phyloP scores from a whole-genome alignment of 202 grass and related monocot genomes.

The Brachypodium distachyon region DNA sequence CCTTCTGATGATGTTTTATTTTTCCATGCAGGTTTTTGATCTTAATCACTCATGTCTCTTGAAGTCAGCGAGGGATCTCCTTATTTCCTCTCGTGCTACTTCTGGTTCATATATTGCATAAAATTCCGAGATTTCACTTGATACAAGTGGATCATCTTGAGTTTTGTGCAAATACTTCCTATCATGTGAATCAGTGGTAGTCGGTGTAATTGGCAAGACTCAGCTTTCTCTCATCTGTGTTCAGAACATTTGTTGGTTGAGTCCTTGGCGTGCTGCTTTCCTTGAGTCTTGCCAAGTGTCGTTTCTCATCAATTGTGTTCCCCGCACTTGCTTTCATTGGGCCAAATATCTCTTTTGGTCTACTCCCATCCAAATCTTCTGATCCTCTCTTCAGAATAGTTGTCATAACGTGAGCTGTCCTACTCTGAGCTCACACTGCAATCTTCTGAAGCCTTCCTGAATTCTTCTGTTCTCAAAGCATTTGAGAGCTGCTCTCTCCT shows the following conservation, averaged over 20 bases:
- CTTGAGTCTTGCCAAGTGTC: slow-evolving; percentile 44
- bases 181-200: slow-evolving; percentile 44
- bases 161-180: slow-evolving; percentile 52
- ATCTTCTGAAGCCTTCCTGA: slow-evolving; percentile 20
- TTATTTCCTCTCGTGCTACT: slow-evolving; percentile 57
- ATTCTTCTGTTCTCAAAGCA: not conserved
- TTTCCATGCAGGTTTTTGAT: slow-evolving; percentile 43
- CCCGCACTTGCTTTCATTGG: slow-evolving; percentile 6
- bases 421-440: not conserved
- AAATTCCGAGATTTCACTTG: slow-evolving; percentile 78
- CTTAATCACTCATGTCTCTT: slow-evolving; percentile 67
- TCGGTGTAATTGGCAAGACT: slow-evolving; percentile 46
- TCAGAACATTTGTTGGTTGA: slow-evolving; percentile 4
- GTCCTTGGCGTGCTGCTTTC: slow-evolving; percentile 7
- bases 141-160: slow-evolving; percentile 43
- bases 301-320: not conserved
- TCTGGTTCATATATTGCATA: slow-evolving; percentile 81
- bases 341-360: slow-evolving; percentile 21
- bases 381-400: slow-evolving; percentile 4
- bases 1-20: not conserved
- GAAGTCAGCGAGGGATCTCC: slow-evolving; percentile 41
- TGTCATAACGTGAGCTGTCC: not conserved
- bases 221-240: slow-evolving; percentile 21
- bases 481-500: not conserved
- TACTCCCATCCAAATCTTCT: not conserved